Evolutionary conservation across 352 stramenopile genomes (phyloP), one percentile per base, ranked within the genome.

Genomic region (Thalassiosira mediterranea): DNA sequence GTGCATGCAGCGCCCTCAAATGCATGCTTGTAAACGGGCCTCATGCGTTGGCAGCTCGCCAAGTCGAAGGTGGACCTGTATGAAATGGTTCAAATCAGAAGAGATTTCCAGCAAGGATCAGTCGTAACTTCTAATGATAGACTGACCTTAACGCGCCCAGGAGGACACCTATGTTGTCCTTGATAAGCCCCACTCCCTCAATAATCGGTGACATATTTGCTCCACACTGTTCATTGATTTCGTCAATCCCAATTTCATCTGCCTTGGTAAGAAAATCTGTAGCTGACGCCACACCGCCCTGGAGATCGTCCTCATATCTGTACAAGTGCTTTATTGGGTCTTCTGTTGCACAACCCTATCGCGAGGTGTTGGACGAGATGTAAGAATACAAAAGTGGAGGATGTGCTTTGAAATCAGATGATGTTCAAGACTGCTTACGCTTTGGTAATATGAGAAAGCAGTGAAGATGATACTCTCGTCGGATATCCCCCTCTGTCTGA

Each of bases 371-470:
- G 1, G 17, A 40, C 23, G 38, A 4, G 34, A 40, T 25, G 28
- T 15, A 48, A 21, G 34, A 51, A 59, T 10, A 38, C 44, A 69
- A 4, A 53, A 8, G 7, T 29, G 19, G 3, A 49, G 1, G 11
- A 15, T 15, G 31, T 42, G 31, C 26, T 23, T 17, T 32, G 11
- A 11, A n/a, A 4, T 4, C 21, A 32, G 15, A 38, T 37, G 21
- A 23, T 21, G 15, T 40, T 7, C 19, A 51, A 52, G n/a, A 13
- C 38, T 11, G 42, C 67, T 76, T 37, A 76, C 72, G 42, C 31
- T 72, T 68, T 81, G 64, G 42, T 76, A 81, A 46, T 76, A 81
- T 29, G 23, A 25, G 65, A 81, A 81, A 29, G 72, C 53, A 25
- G 49, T 58, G 51, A 53, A 72, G 29, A 81, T 61, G 25, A 81